Evolutionary conservation across 176 grass and related monocot species (phyloP).

Genomic region (Themeda triandra): DNA sequence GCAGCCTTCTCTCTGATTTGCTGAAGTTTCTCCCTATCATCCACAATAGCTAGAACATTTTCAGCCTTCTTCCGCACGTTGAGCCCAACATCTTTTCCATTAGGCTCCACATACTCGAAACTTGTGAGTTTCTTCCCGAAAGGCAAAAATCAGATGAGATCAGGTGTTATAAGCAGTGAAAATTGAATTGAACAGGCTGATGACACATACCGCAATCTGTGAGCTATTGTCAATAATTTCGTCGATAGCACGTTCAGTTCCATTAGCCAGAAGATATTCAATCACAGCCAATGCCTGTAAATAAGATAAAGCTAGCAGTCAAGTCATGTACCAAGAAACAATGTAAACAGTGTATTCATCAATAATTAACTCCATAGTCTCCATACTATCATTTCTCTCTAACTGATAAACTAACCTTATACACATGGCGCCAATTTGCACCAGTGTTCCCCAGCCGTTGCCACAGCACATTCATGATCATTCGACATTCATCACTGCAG

Average conservation of each 20-base stretch:
- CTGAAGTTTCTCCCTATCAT: constrained; percentile 74
- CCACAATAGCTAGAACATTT: constrained; percentile 52
- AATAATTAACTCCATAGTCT: neutral
- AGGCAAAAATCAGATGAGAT: neutral
- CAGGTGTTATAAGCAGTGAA: neutral
- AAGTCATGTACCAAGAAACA: neutral
- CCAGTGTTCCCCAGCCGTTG: constrained; percentile 50
- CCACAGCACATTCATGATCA: constrained; percentile 67
- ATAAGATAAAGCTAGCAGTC: neutral
- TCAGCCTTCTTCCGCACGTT: constrained; percentile 77
- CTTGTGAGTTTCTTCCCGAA: constrained; percentile 41
- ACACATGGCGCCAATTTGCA: constrained; percentile 73
- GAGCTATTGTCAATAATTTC: constrained; percentile 59
- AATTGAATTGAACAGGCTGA: neutral
- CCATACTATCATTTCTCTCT: neutral
- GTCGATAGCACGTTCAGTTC: constrained; percentile 50
- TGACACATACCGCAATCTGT: constrained; percentile 51
- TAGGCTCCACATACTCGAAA: constrained; percentile 67
- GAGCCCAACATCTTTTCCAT: constrained; percentile 68
- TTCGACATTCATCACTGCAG: constrained; percentile 53
- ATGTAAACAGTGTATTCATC: neutral
- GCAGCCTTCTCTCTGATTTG: constrained; percentile 61
- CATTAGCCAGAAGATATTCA: constrained; percentile 80
- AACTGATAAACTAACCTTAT: constrained; percentile 42
- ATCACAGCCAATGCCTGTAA: constrained; percentile 63